Evolutionary conservation across 768 basidiomycete species (phyloP).

Genomic region (Inosperma sp.): DNA sequence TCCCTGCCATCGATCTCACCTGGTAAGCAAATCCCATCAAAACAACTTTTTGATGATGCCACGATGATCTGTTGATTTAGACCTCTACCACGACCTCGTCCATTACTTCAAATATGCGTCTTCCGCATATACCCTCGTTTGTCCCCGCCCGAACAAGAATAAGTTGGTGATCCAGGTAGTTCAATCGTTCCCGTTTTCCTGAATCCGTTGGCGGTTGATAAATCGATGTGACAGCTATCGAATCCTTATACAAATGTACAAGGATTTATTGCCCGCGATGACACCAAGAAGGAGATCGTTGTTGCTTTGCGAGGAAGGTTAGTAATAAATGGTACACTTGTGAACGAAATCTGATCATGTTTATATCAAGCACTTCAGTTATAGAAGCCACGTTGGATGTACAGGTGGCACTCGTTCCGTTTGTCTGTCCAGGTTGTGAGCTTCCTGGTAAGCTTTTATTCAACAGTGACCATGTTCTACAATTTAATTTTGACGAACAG

Average conservation of each 20-base stretch:
- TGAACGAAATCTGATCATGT: background rate
- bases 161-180: constrained; percentile 35
- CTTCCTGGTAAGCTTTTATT: constrained; percentile 31
- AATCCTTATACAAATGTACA: constrained; percentile 41
- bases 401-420: constrained; percentile 39
- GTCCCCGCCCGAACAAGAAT: constrained; percentile 49
- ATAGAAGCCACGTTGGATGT: constrained; percentile 41
- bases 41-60: too few species aligned
- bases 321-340: background rate
- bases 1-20: constrained; percentile 1
- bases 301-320: constrained; percentile 50
- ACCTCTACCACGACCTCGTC: constrained; percentile 40
- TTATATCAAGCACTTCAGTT: constrained; percentile 35
- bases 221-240: constrained; percentile 31
- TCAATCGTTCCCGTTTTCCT: background rate
- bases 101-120: constrained; percentile 56
- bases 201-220: background rate
- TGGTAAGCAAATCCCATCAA: background rate
- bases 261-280: constrained; percentile 50
- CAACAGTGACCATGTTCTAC: too few species aligned
- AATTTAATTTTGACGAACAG: constrained; percentile 19
- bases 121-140: constrained; percentile 43
- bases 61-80: too few species aligned
- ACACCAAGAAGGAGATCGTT: constrained; percentile 41
- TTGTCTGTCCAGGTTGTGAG: constrained; percentile 41